These are phyloP conservation scores for Talaromyces trachyspermus DNA, from an alignment of 495 filamentous ascomycete species.

Conservation along the genomic window DNA sequence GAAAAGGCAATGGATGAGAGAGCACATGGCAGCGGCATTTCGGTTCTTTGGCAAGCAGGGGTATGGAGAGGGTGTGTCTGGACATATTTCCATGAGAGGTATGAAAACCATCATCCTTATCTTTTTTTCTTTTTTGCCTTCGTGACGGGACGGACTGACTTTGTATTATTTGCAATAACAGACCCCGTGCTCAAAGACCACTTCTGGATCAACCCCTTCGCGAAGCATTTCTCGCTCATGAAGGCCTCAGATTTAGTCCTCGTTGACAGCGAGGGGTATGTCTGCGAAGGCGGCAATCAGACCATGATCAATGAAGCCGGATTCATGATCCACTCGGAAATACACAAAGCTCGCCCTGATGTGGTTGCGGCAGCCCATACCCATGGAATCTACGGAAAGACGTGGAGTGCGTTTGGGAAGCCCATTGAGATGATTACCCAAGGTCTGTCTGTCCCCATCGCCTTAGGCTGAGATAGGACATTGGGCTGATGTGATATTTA, in stretches of 20 bases:
- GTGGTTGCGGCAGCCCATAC: conserved; percentile 45
- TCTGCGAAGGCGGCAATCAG: conserved; percentile 44
- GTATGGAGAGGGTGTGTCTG: conserved; percentile 64
- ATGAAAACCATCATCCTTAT: conserved; percentile 8
- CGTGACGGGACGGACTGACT: conserved; percentile 12
- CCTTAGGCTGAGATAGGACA: not conserved
- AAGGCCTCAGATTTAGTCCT: conserved; percentile 44
- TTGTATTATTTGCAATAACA: conserved; percentile 21
- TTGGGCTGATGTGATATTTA: not conserved
- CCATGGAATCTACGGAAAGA: conserved; percentile 39
- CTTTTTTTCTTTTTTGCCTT: conserved; percentile 14
- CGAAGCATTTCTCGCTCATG: conserved; percentile 50
- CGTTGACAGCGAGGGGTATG: conserved; percentile 40
- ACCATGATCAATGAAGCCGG: conserved; percentile 56
- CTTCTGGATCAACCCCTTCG: conserved; percentile 63
- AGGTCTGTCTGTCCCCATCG: not conserved
- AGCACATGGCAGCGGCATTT: conserved; percentile 67
- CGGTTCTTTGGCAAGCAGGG: conserved; percentile 62
- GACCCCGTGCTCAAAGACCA: conserved; percentile 51
- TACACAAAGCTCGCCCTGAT: conserved; percentile 44
- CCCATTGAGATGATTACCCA: conserved; percentile 44
- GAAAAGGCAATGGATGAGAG: conserved; percentile 60
- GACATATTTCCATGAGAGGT: conserved; percentile 51
- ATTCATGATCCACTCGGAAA: conserved; percentile 56
- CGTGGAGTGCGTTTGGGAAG: conserved; percentile 41